A percentile compares a stretch with the other conserved stretches of the same genome.
Conservation (phyloP, 139 green algal genomes). For the Chlorella sp. region DNA sequence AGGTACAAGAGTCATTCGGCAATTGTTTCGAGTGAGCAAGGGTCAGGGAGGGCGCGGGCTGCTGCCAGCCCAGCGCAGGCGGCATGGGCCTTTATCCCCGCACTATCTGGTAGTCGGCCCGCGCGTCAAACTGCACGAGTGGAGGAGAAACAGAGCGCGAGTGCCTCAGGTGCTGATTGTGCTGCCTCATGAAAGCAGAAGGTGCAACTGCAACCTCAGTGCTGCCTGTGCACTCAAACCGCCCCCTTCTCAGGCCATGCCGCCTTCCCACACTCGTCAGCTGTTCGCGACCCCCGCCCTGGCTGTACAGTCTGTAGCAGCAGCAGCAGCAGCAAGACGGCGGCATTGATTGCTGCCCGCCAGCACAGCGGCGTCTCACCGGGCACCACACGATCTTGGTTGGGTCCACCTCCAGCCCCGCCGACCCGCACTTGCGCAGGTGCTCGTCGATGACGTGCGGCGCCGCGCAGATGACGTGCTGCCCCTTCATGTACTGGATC, state of each 20-base stretch:
- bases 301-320: too few relatives aligned
- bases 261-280: too few relatives aligned
- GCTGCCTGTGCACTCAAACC: too few relatives aligned
- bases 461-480: slow-evolving; percentile 79
- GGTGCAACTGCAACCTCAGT: too few relatives aligned
- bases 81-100: neutral
- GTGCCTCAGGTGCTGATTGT: too few relatives aligned
- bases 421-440: slow-evolving; percentile 76
- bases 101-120: slow-evolving; percentile 8
- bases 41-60: neutral
- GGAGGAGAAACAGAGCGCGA: neutral
- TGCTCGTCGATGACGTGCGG: slow-evolving; percentile 68
- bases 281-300: too few relatives aligned
- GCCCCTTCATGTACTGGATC: slow-evolving; percentile 94
- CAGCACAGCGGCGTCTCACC: neutral
- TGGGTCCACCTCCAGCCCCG: slow-evolving; percentile 74
- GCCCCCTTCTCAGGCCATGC: too few relatives aligned
- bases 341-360: too few relatives aligned
- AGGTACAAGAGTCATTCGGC: too few relatives aligned
- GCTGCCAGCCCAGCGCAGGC: neutral
- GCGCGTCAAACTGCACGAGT: slow-evolving; percentile 1
- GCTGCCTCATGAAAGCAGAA: too few relatives aligned
- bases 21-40: too few relatives aligned
- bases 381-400: slow-evolving; percentile 75
- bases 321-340: too few relatives aligned